Evolutionary conservation across 345 rosid species (phyloP).

Genomic region (Hibiscus trionum): DNA sequence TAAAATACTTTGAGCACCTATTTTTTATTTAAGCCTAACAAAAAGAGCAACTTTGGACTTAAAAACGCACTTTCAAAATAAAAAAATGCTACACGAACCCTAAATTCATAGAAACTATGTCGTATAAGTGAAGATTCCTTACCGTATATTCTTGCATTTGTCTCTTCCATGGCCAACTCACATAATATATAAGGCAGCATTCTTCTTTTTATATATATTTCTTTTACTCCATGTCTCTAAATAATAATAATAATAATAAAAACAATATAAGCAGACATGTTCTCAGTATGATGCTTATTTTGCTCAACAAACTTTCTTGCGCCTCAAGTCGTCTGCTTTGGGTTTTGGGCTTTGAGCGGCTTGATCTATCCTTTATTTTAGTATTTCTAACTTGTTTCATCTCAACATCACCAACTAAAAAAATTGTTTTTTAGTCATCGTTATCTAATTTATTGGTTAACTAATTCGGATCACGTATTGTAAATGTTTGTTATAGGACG

Average conservation of each 20-base stretch:
- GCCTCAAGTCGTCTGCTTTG: constrained; percentile 25
- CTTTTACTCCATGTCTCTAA: neutral
- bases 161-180: neutral
- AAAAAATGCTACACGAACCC: neutral
- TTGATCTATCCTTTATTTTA: too few relatives aligned
- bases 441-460: too few relatives aligned
- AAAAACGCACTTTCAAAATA: too few relatives aligned
- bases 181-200: neutral
- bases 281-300: neutral
- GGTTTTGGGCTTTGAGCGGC: neutral
- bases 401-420: neutral
- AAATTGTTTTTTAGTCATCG: too few relatives aligned
- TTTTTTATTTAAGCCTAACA: too few relatives aligned
- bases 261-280: neutral
- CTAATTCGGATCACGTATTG: too few relatives aligned
- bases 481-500: too few relatives aligned
- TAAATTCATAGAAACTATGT: neutral
- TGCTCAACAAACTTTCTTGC: constrained; percentile 21
- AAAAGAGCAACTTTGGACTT: neutral
- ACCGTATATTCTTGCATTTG: neutral
- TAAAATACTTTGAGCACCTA: too few relatives aligned
- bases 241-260: neutral
- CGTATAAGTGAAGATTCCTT: neutral
- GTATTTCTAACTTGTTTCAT: neutral
- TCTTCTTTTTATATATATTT: too few relatives aligned